These are phyloP conservation scores for Aspergillus chevalieri DNA, from an alignment of 2,329 filamentous ascomycete species.

Conservation along the genomic window DNA sequence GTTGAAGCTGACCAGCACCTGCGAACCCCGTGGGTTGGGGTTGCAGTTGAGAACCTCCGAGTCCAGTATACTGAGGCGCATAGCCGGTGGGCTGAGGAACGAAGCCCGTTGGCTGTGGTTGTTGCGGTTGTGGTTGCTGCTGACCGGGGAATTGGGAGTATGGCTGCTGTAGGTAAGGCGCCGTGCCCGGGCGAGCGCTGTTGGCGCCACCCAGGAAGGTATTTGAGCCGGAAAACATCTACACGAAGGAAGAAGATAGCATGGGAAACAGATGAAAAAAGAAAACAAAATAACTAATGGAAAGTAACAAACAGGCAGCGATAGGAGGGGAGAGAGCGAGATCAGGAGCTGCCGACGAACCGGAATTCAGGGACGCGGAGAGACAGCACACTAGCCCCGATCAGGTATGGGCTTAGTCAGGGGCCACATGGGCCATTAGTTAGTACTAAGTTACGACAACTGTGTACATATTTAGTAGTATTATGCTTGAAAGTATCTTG, in stretches of 20 bases:
- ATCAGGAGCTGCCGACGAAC: conserved; percentile 26
- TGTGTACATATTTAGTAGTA: neutral
- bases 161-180: conserved; percentile 50
- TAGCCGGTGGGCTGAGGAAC: conserved; percentile 52
- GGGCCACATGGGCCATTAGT: neutral
- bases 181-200: conserved; percentile 64
- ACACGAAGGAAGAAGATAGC: conserved; percentile 19
- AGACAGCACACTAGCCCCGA: conserved; percentile 16
- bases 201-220: conserved; percentile 75
- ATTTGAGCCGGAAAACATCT: conserved; percentile 88
- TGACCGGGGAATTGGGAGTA: conserved; percentile 35
- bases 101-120: conserved; percentile 46
- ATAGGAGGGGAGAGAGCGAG: conserved; percentile 14
- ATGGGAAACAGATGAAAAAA: conserved; percentile 18
- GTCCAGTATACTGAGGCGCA: conserved; percentile 49
- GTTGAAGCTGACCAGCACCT: conserved; percentile 36
- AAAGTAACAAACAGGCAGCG: conserved; percentile 14
- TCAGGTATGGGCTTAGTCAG: neutral
- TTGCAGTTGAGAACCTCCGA: conserved; percentile 51
- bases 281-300: conserved; percentile 18
- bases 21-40: conserved; percentile 64
- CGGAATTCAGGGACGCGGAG: conserved; percentile 22
- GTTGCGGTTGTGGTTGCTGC: conserved; percentile 50
- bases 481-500: neutral
- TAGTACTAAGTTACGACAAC: too few relatives aligned